Conservation (phyloP, 106 monocot species). For the Allium sativum region DNA sequence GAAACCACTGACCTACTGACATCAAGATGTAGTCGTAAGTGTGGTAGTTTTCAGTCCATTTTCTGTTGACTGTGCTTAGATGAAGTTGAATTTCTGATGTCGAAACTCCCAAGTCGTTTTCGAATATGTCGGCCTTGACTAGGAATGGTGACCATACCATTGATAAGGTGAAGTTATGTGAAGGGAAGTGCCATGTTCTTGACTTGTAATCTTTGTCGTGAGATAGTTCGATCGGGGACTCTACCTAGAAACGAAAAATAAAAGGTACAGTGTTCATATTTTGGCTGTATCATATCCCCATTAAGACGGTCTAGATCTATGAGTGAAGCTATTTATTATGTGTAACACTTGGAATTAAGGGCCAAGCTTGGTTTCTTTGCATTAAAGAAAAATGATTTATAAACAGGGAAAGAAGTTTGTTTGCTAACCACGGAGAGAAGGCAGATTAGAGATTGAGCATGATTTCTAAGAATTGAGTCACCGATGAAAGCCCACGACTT, state of each 20-base stretch:
- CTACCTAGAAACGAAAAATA: conserved; percentile 5
- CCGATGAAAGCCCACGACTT: conserved; percentile 64
- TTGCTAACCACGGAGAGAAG: conserved; percentile 51
- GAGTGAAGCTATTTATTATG: no score
- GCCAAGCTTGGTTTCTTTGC: no score
- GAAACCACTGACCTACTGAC: conserved; percentile 72
- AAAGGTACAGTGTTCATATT: no score
- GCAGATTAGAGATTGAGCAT: conserved; percentile 56
- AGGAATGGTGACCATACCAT: conserved; percentile 45
- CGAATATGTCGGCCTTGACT: conserved; percentile 13
- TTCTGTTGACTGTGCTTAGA: conserved; percentile 50
- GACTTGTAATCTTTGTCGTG: conserved; percentile 19
- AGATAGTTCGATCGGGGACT: conserved; percentile 19
- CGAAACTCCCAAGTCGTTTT: neutral
- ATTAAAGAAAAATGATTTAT: no score
- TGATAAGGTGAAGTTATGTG: conserved; percentile 29
- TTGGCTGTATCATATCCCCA: no score
- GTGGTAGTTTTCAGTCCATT: conserved; percentile 41
- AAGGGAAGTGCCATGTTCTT: conserved; percentile 18
- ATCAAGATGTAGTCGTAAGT: conserved; percentile 57
- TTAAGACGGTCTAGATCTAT: no score
- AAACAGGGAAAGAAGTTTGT: neutral
- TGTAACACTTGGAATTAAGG: no score
- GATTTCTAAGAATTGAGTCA: conserved; percentile 76
- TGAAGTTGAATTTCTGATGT: conserved; percentile 32